These are phyloP conservation scores for Phaeosphaeria sp. DNA, from an alignment of 2,329 filamentous ascomycete genomes.

Conservation along the genomic window DNA sequence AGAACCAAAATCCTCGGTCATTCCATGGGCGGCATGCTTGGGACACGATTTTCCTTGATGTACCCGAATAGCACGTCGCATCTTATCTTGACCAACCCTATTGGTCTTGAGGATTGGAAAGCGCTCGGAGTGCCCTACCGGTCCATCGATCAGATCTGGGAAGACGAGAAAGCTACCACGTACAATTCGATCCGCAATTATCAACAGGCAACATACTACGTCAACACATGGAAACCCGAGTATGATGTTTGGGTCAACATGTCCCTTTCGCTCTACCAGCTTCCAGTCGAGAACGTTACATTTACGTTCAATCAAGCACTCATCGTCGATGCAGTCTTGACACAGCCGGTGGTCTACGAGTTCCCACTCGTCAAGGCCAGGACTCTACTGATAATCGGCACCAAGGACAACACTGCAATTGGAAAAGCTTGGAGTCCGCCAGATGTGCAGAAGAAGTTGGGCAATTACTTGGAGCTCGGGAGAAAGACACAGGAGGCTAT, in stretches of 20 bases:
- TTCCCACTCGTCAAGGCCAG: constrained; percentile 55
- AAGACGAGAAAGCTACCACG: constrained; percentile 27
- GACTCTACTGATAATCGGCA: constrained; percentile 60
- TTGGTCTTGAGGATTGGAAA: constrained; percentile 64
- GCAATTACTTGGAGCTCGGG: constrained; percentile 59
- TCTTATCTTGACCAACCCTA: constrained; percentile 60
- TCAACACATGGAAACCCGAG: constrained; percentile 53
- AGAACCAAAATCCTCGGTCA: constrained; percentile 61
- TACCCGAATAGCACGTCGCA: constrained; percentile 54
- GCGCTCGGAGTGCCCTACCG: constrained; percentile 36
- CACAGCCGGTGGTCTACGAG: constrained; percentile 60
- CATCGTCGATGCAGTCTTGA: constrained; percentile 63
- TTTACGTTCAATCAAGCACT: constrained; percentile 59
- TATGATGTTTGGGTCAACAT: constrained; percentile 65
- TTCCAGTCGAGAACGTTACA: constrained; percentile 47
- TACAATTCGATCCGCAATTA: constrained; percentile 36
- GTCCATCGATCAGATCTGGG: constrained; percentile 22
- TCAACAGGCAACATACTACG: constrained; percentile 39
- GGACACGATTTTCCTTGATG: constrained; percentile 60
- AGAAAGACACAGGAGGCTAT: constrained; percentile 55
- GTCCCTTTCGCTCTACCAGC: constrained; percentile 60
- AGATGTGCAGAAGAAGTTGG: constrained; percentile 45
- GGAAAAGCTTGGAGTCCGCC: constrained; percentile 58
- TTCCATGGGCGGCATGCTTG: constrained; percentile 64
- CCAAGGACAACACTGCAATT: constrained; percentile 62